Evolutionary conservation across 495 filamentous ascomycete genomes (phyloP), one percentile per base, ranked within the genome.

Genomic region (Daldinia loculata): DNA sequence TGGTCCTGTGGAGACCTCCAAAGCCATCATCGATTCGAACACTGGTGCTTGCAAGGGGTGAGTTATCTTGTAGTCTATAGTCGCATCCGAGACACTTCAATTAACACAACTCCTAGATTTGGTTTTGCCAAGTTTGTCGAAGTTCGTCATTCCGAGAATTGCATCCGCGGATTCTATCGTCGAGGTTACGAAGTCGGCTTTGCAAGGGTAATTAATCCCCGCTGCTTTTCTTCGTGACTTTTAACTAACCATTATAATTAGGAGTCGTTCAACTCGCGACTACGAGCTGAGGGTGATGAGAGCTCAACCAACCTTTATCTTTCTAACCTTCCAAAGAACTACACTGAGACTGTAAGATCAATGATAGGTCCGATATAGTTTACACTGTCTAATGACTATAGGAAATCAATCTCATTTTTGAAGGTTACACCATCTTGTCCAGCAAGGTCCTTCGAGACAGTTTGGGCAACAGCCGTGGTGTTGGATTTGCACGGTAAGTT

Each of bases 111-210:
- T 56, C 65, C 2, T 61, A 97, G 95, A 3, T 99, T 97, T 75
- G 96, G 96, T 0, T 99, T 99, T 78, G 93, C 97, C 73, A 94
- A 95, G 77, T 99, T 94, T 77, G 89, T 86, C 80, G 91, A 91
- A 72, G 91, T 92, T 73, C 89, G 90, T 27, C 91, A 97, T 67
- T 96, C 95, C 15, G 93, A 98, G 81, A 91, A 91, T 66, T 98
- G 94, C 81, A 98, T 99, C 79, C 92, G 93, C 39, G 95, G 91
- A n/a, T 96, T 99, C 76, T 93, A 93, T 77, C 90, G 91, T 72
- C 87, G 94, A 61, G 94, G 94, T 43, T 98, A 98, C 75, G 95
- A 99, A 82, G 94, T 95, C 65, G 95, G 94, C 75, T 99, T 97
- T 81, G 95, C 96, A 66, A 86, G 92, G 76, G 93, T 94, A 83